These are phyloP conservation scores for Nectriaceae sp. DNA, from an alignment of 2,329 filamentous ascomycete genomes.

Conservation along the genomic window DNA sequence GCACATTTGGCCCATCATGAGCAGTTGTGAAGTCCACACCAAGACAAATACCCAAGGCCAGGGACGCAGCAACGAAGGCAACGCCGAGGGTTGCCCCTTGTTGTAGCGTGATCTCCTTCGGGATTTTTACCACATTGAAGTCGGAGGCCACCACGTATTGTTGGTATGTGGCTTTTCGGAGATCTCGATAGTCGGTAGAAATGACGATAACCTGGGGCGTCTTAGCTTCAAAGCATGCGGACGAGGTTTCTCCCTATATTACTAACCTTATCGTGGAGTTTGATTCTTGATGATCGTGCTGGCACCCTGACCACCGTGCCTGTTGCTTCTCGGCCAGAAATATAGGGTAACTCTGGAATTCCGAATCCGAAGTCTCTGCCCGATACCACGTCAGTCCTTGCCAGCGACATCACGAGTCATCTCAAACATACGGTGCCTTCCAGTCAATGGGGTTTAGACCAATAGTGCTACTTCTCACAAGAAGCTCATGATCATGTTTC, in stretches of 20 bases:
- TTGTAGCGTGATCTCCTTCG: conserved; percentile 51
- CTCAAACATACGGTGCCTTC: conserved; percentile 64
- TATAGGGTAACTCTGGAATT: conserved; percentile 67
- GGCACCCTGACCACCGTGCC: conserved; percentile 58
- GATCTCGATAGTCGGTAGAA: conserved; percentile 73
- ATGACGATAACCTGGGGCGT: conserved; percentile 57
- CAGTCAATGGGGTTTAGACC: conserved; percentile 78
- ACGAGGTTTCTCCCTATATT: no score
- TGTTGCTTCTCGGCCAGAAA: conserved; percentile 70
- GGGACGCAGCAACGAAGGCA: conserved; percentile 68
- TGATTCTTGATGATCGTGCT: conserved; percentile 46
- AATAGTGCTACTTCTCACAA: conserved; percentile 65
- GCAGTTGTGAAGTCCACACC: conserved; percentile 64
- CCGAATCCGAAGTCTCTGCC: conserved; percentile 69
- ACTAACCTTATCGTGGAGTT: conserved; percentile 54
- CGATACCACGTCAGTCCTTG: background rate
- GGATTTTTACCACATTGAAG: conserved; percentile 66
- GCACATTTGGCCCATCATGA: conserved; percentile 59
- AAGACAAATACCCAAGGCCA: conserved; percentile 69
- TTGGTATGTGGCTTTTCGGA: conserved; percentile 72
- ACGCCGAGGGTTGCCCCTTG: conserved; percentile 67
- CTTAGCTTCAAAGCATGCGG: conserved; percentile 1
- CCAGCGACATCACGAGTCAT: background rate
- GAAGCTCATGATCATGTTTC: conserved; percentile 48
- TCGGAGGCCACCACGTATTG: conserved; percentile 66